These are phyloP conservation scores for Thermomyces lanuginosus DNA, from an alignment of 2,329 filamentous ascomycete species.

Conservation along the genomic window DNA sequence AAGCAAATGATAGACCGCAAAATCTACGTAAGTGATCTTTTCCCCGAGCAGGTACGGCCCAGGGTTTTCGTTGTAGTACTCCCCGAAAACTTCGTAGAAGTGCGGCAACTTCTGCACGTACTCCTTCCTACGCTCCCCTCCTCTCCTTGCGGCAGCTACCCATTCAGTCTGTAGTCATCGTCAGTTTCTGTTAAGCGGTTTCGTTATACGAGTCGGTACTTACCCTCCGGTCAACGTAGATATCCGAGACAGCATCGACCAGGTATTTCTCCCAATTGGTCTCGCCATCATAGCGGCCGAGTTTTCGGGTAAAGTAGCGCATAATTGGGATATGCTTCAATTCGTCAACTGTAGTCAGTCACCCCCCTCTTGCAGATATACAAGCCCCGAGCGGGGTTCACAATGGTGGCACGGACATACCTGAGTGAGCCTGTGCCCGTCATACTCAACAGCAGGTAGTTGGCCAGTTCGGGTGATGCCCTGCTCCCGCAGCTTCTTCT, in stretches of 20 bases:
- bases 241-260: conserved; percentile 22
- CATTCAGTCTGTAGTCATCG: conserved; percentile 8
- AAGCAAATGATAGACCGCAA: conserved; percentile 25
- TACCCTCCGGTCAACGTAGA: conserved; percentile 28
- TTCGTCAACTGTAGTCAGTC: not conserved
- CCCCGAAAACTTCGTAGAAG: conserved; percentile 17
- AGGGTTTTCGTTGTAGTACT: conserved; percentile 15
- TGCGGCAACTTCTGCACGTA: conserved; percentile 17
- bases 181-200: not conserved
- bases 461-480: conserved; percentile 16
- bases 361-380: not conserved
- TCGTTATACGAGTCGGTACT: conserved; percentile 5
- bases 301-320: conserved; percentile 21
- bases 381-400: too few relatives aligned
- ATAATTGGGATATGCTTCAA: conserved; percentile 19
- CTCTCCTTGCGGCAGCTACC: conserved; percentile 13
- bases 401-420: conserved; percentile 3
- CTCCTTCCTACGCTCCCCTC: conserved; percentile 11
- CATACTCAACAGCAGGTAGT: conserved; percentile 22
- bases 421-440: conserved; percentile 15
- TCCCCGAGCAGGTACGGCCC: conserved; percentile 25
- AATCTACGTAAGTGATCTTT: conserved; percentile 23
- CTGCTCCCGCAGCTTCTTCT: conserved; percentile 13
- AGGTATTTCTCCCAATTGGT: conserved; percentile 23
- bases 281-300: conserved; percentile 22